phyloP scores from a whole-genome alignment of 2,329 filamentous ascomycete species.

The Diaporthe ampelina region DNA sequence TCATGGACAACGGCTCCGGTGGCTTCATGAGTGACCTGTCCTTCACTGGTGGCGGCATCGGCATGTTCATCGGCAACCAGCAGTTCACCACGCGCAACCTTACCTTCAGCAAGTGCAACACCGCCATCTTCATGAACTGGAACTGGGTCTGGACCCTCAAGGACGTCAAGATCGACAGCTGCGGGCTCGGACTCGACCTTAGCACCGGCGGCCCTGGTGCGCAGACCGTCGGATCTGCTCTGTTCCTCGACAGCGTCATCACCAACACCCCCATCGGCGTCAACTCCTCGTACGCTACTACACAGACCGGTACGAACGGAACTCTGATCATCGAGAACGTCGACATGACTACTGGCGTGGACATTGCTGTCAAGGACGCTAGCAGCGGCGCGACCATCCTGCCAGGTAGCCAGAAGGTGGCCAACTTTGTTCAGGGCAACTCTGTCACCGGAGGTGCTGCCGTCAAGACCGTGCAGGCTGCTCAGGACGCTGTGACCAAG shows the following conservation, averaged over 20 bases:
- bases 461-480: conserved; percentile 71
- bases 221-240: conserved; percentile 87
- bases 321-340: conserved; percentile 91
- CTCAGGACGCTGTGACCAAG: conserved; percentile 70
- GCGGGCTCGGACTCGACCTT: conserved; percentile 84
- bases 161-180: conserved; percentile 80
- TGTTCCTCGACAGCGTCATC: conserved; percentile 86
- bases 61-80: conserved; percentile 86
- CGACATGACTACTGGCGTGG: conserved; percentile 79
- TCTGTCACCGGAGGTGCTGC: conserved; percentile 68
- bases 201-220: conserved; percentile 69
- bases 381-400: conserved; percentile 73
- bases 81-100: conserved; percentile 90
- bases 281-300: conserved; percentile 78
- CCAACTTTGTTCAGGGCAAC: conserved; percentile 85
- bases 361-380: conserved; percentile 74
- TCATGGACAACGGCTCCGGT: conserved; percentile 88
- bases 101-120: conserved; percentile 85
- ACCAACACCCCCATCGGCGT: conserved; percentile 82
- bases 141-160: conserved; percentile 91
- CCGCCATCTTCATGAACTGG: conserved; percentile 91
- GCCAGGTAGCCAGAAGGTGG: conserved; percentile 76
- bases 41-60: conserved; percentile 86
- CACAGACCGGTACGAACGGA: conserved; percentile 78
- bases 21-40: conserved; percentile 87